These are phyloP conservation scores for Zelonia costaricensis DNA, from an alignment of 208 protist genomes.

Conservation along the genomic window DNA sequence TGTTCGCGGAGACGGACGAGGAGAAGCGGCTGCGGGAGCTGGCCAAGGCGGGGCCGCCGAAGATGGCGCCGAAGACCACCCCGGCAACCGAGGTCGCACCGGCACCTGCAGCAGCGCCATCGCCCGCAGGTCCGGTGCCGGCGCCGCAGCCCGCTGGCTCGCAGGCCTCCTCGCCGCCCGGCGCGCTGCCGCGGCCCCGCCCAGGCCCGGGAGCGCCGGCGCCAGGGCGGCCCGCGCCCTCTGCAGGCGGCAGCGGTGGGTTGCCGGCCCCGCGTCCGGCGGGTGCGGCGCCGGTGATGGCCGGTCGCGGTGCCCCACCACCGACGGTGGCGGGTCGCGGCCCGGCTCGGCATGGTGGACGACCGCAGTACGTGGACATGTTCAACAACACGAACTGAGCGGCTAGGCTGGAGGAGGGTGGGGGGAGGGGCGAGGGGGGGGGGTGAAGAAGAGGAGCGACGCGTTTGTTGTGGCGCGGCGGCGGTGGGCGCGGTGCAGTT, in stretches of 20 bases:
- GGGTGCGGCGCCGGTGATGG: not conserved
- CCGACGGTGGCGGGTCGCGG: slow-evolving; percentile 27
- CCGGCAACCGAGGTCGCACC: too few relatives aligned
- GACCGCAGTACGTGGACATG: slow-evolving; percentile 82
- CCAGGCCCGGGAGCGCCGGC: not conserved
- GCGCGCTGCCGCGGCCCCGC: not conserved
- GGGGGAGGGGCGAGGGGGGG: too few relatives aligned
- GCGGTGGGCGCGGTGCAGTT: too few relatives aligned
- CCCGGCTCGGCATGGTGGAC: slow-evolving; percentile 12
- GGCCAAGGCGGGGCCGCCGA: slow-evolving; percentile 68
- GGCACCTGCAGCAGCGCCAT: slow-evolving; percentile 2
- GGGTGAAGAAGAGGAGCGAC: too few relatives aligned
- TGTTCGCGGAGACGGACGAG: slow-evolving; percentile 84
- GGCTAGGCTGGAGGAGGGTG: too few relatives aligned
- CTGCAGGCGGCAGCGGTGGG: not conserved
- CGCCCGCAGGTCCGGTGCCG: slow-evolving; percentile 11
- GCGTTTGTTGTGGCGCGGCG: too few relatives aligned
- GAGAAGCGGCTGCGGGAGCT: slow-evolving; percentile 71
- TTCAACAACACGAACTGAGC: slow-evolving; percentile 49
- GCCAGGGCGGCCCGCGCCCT: not conserved
- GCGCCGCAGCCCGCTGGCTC: too few relatives aligned
- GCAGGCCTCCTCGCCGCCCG: too few relatives aligned
- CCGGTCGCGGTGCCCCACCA: slow-evolving; percentile 16
- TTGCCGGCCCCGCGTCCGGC: slow-evolving; percentile 4
- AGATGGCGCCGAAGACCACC: slow-evolving; percentile 29